Evolutionary conservation across 1,284 basidiomycete species (phyloP), one percentile per base, ranked within the genome.

Genomic region (Cryptococcus jaspeensis): DNA sequence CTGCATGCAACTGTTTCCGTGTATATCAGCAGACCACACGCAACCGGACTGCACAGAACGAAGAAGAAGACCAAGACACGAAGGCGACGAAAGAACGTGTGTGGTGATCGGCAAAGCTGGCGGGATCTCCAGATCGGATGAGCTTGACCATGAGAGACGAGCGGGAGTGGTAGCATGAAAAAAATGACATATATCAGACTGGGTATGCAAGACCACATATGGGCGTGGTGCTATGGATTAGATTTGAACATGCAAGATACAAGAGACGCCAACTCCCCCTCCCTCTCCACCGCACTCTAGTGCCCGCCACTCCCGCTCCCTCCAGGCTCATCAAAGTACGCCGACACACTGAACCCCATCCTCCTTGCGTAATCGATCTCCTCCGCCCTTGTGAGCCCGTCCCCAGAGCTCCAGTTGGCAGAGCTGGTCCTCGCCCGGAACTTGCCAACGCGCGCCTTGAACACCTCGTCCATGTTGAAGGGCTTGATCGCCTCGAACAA

Each of bases 391-490:
- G 91, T 93, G 62, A 97, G 79, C 37, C 85, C 82, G 78, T 97
- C 93, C 15, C 86, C 80, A 16, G 90, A 90, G 41, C 49, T 52
- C 93, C 93, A 97, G 74, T 95, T 95, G 42, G 93, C 94, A 18
- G 90, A 93, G 68, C 89, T 92, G 7, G 91, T 91, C 52, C 93
- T 82, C 13, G 89, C 87, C 58, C 92, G 83, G 80, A 96, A 95
- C 48, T 80, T 79, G 52, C 73, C 69, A 9, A 66, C 65, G 8
- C 88, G 83, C 58, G 85, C 88, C 52, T 86, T 86, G 69, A 80
- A 79, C 61, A 82, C 73, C 60, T 81, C 78, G n/a, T 81, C 80
- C 90, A 96, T 95, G 63, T 81, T 83, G 59, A 96, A 79, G 2
- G 89, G 89, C 59, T 84, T 84, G 66, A 97, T 87, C 16, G 84